phyloP scores from a whole-genome alignment of 2,329 filamentous ascomycete species.

The Colletotrichum navitas region DNA sequence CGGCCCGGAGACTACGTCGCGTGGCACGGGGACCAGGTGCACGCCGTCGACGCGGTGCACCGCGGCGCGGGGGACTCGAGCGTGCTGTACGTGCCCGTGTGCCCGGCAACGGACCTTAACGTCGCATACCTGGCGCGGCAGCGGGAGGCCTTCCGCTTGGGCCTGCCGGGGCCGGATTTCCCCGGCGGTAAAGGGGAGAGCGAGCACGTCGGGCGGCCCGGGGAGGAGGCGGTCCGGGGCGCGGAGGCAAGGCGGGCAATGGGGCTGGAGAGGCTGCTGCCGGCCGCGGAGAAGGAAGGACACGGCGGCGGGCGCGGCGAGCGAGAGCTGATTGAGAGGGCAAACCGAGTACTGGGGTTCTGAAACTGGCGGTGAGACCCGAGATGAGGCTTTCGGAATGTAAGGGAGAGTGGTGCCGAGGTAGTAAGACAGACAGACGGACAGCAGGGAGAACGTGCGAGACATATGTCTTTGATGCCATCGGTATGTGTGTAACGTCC shows the following conservation, averaged over 20 bases:
- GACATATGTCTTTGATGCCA: not conserved
- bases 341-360: constrained; percentile 62
- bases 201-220: constrained; percentile 62
- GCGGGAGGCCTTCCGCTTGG: constrained; percentile 76
- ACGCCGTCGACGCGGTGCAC: constrained; percentile 87
- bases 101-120: constrained; percentile 82
- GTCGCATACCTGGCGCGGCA: constrained; percentile 78
- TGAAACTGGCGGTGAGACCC: constrained; percentile 14
- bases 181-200: constrained; percentile 78
- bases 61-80: constrained; percentile 79
- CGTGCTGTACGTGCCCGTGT: constrained; percentile 90
- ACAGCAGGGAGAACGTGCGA: not conserved
- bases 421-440: not conserved
- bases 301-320: constrained; percentile 52
- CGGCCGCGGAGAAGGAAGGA: constrained; percentile 23
- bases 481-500: not conserved
- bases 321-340: constrained; percentile 52
- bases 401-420: not conserved
- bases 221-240: constrained; percentile 52
- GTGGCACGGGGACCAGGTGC: constrained; percentile 88
- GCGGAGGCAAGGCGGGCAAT: constrained; percentile 57
- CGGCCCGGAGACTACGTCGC: constrained; percentile 81
- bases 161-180: constrained; percentile 78
- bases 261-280: constrained; percentile 58
- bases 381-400: not conserved